Evolutionary conservation across 805 yeast species (phyloP).

Genomic region (Cyberlindnera amylophila): DNA sequence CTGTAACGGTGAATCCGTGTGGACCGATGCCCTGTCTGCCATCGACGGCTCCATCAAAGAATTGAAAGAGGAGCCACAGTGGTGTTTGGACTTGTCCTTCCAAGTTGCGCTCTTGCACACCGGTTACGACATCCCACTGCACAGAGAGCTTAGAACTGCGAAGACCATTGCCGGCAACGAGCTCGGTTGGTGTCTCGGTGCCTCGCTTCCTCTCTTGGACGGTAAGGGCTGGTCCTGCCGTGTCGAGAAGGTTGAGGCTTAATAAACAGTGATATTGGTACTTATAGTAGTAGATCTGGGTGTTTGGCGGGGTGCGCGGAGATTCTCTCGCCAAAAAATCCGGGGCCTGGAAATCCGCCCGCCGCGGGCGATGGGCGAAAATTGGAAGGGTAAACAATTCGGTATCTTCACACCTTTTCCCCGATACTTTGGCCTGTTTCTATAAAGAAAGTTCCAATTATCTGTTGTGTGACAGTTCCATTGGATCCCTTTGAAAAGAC

Average conservation of each 20-base stretch:
- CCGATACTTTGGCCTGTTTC: too few species aligned
- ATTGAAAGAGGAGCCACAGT: constrained; percentile 76
- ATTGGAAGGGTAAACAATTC: too few species aligned
- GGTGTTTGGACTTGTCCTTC: constrained; percentile 92
- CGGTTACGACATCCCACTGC: constrained; percentile 93
- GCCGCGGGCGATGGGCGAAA: too few species aligned
- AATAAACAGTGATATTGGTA: constrained; percentile 1
- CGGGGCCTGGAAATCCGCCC: too few species aligned
- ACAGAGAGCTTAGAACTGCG: constrained; percentile 89
- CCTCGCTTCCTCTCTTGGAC: constrained; percentile 86
- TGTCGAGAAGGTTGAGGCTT: constrained; percentile 16
- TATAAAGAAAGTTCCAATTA: too few species aligned
- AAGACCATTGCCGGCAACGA: constrained; percentile 85
- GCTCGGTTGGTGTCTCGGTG: constrained; percentile 98
- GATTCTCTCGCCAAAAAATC: too few species aligned
- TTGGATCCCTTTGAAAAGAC: too few species aligned
- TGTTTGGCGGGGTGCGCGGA: too few species aligned
- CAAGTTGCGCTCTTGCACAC: constrained; percentile 86
- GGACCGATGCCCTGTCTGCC: constrained; percentile 65
- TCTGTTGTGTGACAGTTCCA: too few species aligned
- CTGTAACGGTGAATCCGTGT: constrained; percentile 75
- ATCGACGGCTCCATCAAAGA: constrained; percentile 64
- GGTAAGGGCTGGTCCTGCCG: constrained; percentile 67
- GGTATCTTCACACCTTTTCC: too few species aligned
- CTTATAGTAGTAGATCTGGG: too few species aligned